phyloP scores from a whole-genome alignment of 495 filamentous ascomycete genomes.

The Bathelium albidoporum region DNA sequence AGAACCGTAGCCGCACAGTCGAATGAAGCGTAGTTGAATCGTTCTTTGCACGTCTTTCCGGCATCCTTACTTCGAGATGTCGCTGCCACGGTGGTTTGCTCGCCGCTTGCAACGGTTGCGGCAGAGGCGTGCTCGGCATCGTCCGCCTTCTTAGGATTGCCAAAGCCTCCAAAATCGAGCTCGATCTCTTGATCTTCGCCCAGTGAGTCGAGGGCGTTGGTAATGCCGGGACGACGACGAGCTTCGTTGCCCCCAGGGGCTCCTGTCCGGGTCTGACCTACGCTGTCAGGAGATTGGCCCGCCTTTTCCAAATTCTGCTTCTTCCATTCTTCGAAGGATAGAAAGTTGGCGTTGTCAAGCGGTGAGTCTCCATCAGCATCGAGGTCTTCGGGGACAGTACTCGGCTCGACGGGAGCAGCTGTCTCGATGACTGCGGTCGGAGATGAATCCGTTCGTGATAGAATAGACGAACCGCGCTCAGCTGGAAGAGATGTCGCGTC shows the following conservation, averaged over 20 bases:
- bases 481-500: neutral
- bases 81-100: slow-evolving; percentile 31
- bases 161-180: slow-evolving; percentile 71
- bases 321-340: slow-evolving; percentile 98
- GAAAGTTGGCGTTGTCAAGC: slow-evolving; percentile 74
- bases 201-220: slow-evolving; percentile 59
- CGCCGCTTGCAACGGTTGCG: neutral
- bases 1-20: slow-evolving; percentile 90
- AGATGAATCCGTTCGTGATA: slow-evolving; percentile 1
- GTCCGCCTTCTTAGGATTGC: slow-evolving; percentile 13
- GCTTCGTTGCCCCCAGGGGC: slow-evolving; percentile 32
- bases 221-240: slow-evolving; percentile 41
- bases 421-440: slow-evolving; percentile 11
- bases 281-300: slow-evolving; percentile 70
- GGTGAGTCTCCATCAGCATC: slow-evolving; percentile 56
- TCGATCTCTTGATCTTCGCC: slow-evolving; percentile 90
- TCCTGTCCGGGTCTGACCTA: slow-evolving; percentile 38
- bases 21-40: slow-evolving; percentile 94
- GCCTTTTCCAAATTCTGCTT: slow-evolving; percentile 80
- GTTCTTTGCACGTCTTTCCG: slow-evolving; percentile 87
- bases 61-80: slow-evolving; percentile 73
- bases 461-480: neutral
- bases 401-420: slow-evolving; percentile 7
- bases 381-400: slow-evolving; percentile 13
- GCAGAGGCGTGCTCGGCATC: neutral